Percentiles rank a stretch among this genome's conserved stretches.
These are phyloP conservation scores for Rhynchospora tenuis DNA, from an alignment of 176 grass and related monocot genomes.

Conservation along the genomic window DNA sequence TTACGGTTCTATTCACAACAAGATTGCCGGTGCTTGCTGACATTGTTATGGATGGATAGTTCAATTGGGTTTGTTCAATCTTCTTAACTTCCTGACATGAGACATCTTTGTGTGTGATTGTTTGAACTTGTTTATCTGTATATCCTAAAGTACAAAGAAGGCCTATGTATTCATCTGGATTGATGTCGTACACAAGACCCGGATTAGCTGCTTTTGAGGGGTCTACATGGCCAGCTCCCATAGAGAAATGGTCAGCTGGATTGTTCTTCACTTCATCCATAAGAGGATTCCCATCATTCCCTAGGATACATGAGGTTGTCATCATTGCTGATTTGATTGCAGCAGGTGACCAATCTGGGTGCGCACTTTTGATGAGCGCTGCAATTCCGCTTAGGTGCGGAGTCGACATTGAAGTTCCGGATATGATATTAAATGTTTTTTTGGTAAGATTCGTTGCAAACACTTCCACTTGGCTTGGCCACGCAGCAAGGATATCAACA, in stretches of 20 bases:
- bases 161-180: slow-evolving; percentile 34
- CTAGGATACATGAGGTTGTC: slow-evolving; percentile 37
- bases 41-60: slow-evolving; percentile 64
- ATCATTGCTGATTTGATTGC: slow-evolving; percentile 70
- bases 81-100: slow-evolving; percentile 29
- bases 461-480: slow-evolving; percentile 46
- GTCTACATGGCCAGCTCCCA: slow-evolving; percentile 73
- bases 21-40: slow-evolving; percentile 35
- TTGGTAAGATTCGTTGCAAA: slow-evolving; percentile 32
- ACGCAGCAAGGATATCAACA: slow-evolving; percentile 63
- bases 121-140: slow-evolving; percentile 39
- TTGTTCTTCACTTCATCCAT: slow-evolving; percentile 49
- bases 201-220: slow-evolving; percentile 53
- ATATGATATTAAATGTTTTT: slow-evolving; percentile 56
- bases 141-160: slow-evolving; percentile 50
- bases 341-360: slow-evolving; percentile 55
- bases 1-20: slow-evolving; percentile 42
- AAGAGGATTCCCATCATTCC: slow-evolving; percentile 35
- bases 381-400: slow-evolving; percentile 71
- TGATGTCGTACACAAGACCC: slow-evolving; percentile 55
- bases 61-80: slow-evolving; percentile 46
- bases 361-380: slow-evolving; percentile 52
- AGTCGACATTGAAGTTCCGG: slow-evolving; percentile 67
- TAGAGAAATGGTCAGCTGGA: slow-evolving; percentile 41
- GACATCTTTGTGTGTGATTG: slow-evolving; percentile 20